Percentiles rank a stretch among this genome's conserved stretches.
These are phyloP conservation scores for Rhodotorula glutinis DNA, from an alignment of 1,284 basidiomycete genomes.

Conservation along the genomic window DNA sequence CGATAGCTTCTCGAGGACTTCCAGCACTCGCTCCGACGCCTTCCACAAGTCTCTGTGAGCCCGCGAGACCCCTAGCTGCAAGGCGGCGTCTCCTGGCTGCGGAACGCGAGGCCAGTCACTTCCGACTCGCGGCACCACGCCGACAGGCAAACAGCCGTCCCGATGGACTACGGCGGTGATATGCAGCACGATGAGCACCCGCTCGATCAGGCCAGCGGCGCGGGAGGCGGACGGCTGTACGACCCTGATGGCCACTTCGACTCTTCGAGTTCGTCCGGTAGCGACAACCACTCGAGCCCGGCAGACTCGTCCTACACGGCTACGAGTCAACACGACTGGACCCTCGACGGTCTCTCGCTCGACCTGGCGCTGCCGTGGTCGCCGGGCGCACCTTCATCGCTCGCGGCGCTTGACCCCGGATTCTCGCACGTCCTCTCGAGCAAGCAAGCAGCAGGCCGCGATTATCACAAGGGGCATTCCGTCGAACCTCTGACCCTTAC, in stretches of 20 bases:
- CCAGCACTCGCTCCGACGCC: too few species aligned
- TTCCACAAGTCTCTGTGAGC: too few species aligned
- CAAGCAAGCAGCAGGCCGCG: neutral
- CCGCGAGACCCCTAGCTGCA: too few species aligned
- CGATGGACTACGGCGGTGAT: neutral
- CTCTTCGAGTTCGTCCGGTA: conserved; percentile 23
- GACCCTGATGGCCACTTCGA: conserved; percentile 21
- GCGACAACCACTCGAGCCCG: conserved; percentile 22
- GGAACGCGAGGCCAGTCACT: too few species aligned
- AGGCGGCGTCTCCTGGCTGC: too few species aligned
- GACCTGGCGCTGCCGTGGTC: conserved; percentile 9
- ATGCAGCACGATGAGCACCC: neutral
- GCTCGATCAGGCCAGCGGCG: neutral
- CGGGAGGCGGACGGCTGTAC: neutral
- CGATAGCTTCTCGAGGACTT: too few species aligned
- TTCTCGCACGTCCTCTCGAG: neutral
- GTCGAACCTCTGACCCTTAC: neutral
- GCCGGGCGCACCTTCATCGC: neutral
- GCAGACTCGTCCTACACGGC: conserved; percentile 24
- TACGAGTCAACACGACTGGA: conserved; percentile 19
- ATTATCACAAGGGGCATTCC: too few species aligned
- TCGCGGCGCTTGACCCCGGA: neutral
- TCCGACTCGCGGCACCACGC: too few species aligned
- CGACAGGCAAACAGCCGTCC: too few species aligned
- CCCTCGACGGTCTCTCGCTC: conserved; percentile 14